A percentile compares a stretch with the other conserved stretches of the same genome.
Conservation (phyloP, 495 filamentous ascomycete species). For the Trichodelitschia bisporula region DNA sequence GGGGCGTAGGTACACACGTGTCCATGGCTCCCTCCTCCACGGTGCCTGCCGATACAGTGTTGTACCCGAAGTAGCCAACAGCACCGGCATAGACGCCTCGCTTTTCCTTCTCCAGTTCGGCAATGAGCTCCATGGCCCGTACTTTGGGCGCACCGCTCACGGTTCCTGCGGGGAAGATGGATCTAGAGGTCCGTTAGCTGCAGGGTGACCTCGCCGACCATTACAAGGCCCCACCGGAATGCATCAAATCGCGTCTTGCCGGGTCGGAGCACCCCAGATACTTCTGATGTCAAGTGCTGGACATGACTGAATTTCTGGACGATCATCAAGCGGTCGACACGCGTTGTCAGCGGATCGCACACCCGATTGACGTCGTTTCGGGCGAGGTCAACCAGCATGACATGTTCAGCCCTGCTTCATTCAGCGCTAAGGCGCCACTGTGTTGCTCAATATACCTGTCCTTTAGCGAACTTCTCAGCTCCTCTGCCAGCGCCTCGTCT, state of each 20-base stretch:
- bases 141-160: conserved; percentile 79
- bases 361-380: conserved; percentile 93
- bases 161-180: conserved; percentile 88
- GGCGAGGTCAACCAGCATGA: conserved; percentile 96
- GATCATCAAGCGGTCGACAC: conserved; percentile 82
- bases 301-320: conserved; percentile 93
- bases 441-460: conserved; percentile 66
- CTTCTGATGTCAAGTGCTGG: conserved; percentile 88
- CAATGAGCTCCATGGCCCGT: conserved; percentile 87
- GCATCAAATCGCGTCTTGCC: conserved; percentile 86
- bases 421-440: conserved; percentile 1
- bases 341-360: conserved; percentile 70
- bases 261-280: conserved; percentile 59
- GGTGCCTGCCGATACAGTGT: conserved; percentile 19
- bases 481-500: conserved; percentile 53
- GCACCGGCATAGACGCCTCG: conserved; percentile 92
- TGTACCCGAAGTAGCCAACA: conserved; percentile 75
- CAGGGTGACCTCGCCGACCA: background rate
- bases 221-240: conserved; percentile 29
- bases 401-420: conserved; percentile 14
- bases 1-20: conserved; percentile 30
- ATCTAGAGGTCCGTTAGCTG: conserved; percentile 9
- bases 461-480: conserved; percentile 60
- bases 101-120: conserved; percentile 80
- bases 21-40: conserved; percentile 70